Base-by-base conservation (phyloP, 257 asterid species). In the Penstemon eatonii region DNA sequence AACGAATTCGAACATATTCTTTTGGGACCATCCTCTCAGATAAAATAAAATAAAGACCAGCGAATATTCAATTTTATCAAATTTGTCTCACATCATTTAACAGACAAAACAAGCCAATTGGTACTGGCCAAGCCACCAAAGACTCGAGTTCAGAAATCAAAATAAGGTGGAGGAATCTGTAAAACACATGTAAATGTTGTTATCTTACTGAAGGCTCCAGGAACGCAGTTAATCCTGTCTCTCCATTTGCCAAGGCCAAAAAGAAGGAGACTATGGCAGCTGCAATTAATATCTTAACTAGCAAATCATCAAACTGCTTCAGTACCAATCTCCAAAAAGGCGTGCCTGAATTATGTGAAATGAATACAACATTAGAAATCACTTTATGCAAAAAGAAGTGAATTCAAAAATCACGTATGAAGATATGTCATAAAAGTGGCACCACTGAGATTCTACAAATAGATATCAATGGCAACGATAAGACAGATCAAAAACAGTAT, bases 251-350 rank as follows among this genome's bases (percentile, higher is more conserved):
- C 79, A 94, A 73, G 63, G 99, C 99, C 87, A 94, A 83, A 61
- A 89, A 51, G 79, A 94, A 91, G 72, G 99, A 94, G 70, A 94
- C 81, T 57, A 86, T 44, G 64, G 99, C 99, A 70, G 99, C 96
- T 68, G 83, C 97, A 75, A 91, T 94, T 74, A 94, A 79, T 79
- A 91, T 91, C 90, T 94, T 94, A 66, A 94, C 99, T 75, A 94
- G 96, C 80, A 94, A 87, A 86, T 94, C 99, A 60, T 94, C 97
- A 77, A 94, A 94, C 76, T 94, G 99, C 85, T 91, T 94, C 82
- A 94, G 82, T 69, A 94, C 96, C 81, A 94, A 79, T 81, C 76
- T 85, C 99, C 99, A 94, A 73, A 94, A 94, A 46, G 96, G 95
- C 18, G 95, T 94, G 76, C 91, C 97, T 93, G 86, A 77, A 76